These are phyloP conservation scores for Yamadazyma atlantica DNA, from an alignment of 1,139 yeast species.

Conservation along the genomic window DNA sequence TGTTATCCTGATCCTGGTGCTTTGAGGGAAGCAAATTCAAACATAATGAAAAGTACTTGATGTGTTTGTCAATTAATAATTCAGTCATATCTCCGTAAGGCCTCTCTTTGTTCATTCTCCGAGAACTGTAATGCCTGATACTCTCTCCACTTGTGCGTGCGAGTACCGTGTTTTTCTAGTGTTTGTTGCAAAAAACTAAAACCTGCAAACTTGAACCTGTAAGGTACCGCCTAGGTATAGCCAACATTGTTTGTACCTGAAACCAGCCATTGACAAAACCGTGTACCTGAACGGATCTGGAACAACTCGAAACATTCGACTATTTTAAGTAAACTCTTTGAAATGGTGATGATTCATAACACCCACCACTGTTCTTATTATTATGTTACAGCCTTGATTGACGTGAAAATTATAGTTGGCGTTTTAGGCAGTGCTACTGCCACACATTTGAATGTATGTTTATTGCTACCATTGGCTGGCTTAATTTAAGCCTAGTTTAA, in stretches of 20 bases:
- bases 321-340: too few species aligned
- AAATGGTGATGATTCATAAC: too few species aligned
- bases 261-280: too few species aligned
- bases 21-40: conserved; percentile 50
- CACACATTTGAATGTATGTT: too few species aligned
- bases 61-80: conserved; percentile 38
- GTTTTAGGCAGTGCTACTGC: background rate
- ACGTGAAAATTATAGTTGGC: background rate
- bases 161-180: too few species aligned
- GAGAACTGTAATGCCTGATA: background rate
- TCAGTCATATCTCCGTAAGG: conserved; percentile 11
- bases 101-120: too few species aligned
- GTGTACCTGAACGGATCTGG: too few species aligned
- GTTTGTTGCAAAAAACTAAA: too few species aligned
- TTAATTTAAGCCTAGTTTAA: too few species aligned
- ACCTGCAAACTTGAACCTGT: background rate
- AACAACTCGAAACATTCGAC: too few species aligned
- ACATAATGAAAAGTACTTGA: conserved; percentile 50
- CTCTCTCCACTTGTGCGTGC: background rate
- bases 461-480: too few species aligned
- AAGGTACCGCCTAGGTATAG: background rate
- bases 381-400: background rate
- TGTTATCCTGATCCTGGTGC: conserved; percentile 61
- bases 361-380: too few species aligned
- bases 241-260: background rate